Base-by-base conservation (phyloP, 1,139 yeast genomes). In the Geotrichum candidum region DNA sequence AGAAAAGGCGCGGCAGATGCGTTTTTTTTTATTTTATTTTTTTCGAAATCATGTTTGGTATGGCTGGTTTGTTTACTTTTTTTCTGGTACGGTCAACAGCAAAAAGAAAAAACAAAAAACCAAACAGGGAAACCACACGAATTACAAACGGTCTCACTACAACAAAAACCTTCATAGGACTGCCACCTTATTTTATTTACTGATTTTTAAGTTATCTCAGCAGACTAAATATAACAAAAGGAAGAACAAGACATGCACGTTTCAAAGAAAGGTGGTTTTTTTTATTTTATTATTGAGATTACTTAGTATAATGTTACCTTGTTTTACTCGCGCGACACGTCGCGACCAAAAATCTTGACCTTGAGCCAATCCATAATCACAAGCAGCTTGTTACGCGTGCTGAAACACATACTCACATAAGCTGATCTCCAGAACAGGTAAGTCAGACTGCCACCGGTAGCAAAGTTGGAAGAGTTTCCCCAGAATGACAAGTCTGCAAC, bases 391-490 rank as follows among this genome's bases (percentile, higher is more conserved):
- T 89, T 90, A 78, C 91, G 86, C 71, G 88, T 86, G 60, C 95
- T 86, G 76, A 92, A 85, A 78, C 95, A 88, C 97, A 91, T 91
- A 77, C 90, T 85, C 69, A 92, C 83, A 77, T 92, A 91, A 56
- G 96, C 96, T 50, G 92, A 86, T 79, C 96, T 87, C 97, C 97
- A 92, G 83, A 92, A 87, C 76, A 89, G 81, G 80, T 87, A 91
- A 57, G 97, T 90, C 74, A 89, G 80, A 53, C 89, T 82, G 70
- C 97, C 97, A 65, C 96, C 95, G 59, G 91, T 79, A 48, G 92
- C 85, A 70, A 87, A 86, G 67, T 90, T 87, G 46, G 61, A 54
- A 83, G 90, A 86, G 72, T 88, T 91, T 68, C 95, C 96, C 87
- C 91, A 85, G 64, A 74, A 69, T 51, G 88, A 86, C 71, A 92